Evolutionary conservation across 1,139 yeast genomes (phyloP).

Genomic region (Kurtzmaniella natalensis): DNA sequence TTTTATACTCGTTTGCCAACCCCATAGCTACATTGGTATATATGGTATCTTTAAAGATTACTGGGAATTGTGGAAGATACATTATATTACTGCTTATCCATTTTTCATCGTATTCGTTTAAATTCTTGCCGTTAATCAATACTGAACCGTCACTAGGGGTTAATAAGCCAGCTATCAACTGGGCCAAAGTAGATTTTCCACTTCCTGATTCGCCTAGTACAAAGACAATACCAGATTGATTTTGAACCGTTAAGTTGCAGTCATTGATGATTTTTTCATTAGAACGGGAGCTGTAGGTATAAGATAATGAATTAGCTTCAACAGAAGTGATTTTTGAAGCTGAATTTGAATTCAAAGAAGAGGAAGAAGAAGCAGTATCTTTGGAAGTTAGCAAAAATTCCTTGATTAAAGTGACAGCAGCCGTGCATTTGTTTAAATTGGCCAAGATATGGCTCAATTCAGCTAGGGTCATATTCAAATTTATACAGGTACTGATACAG

Average conservation of each 20-base stretch:
- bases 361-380: neutral
- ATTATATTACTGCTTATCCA: slow-evolving; percentile 67
- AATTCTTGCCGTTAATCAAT: slow-evolving; percentile 48
- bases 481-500: slow-evolving; percentile 74
- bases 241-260: neutral
- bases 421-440: slow-evolving; percentile 57
- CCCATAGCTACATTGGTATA: slow-evolving; percentile 57
- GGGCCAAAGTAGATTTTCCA: slow-evolving; percentile 82
- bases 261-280: neutral
- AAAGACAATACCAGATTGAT: slow-evolving; percentile 39
- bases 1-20: slow-evolving; percentile 22
- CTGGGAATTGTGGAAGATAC: slow-evolving; percentile 66
- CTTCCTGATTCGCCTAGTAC: slow-evolving; percentile 86
- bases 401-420: slow-evolving; percentile 46
- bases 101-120: slow-evolving; percentile 35
- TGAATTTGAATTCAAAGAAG: too few species aligned
- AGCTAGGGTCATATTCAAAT: neutral
- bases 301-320: slow-evolving; percentile 26
- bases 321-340: neutral
- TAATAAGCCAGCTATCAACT: slow-evolving; percentile 59
- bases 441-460: slow-evolving; percentile 31
- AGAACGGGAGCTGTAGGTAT: slow-evolving; percentile 40
- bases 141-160: slow-evolving; percentile 48
- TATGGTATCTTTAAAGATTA: slow-evolving; percentile 61
- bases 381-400: slow-evolving; percentile 13